These are phyloP conservation scores for Lachancea cidri DNA, from an alignment of 805 yeast genomes.

Conservation along the genomic window DNA sequence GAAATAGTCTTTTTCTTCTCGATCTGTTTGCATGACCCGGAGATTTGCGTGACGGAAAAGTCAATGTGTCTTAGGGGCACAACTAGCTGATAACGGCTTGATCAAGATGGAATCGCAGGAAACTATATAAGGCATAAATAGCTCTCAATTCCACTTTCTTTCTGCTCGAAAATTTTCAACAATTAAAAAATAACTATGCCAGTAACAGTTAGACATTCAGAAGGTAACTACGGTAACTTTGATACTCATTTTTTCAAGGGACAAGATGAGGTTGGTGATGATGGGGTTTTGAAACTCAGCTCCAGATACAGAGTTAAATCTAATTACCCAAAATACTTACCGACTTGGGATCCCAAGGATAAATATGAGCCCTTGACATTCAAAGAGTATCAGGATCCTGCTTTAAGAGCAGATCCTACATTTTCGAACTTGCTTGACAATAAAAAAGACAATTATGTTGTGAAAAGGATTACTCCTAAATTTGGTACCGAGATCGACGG, in stretches of 20 bases:
- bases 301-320: constrained; percentile 18
- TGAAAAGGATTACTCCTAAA: constrained; percentile 54
- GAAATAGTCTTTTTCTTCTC: too few relatives aligned
- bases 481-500: constrained; percentile 63
- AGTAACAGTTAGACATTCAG: neutral
- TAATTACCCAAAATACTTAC: constrained; percentile 28
- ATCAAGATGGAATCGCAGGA: neutral
- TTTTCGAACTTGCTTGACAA: constrained; percentile 16
- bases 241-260: constrained; percentile 21
- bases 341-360: constrained; percentile 25
- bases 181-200: neutral
- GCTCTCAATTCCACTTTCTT: too few relatives aligned
- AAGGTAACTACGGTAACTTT: constrained; percentile 26
- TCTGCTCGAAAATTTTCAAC: too few relatives aligned
- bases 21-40: too few relatives aligned
- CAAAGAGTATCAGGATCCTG: constrained; percentile 19
- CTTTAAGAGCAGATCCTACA: constrained; percentile 17
- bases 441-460: constrained; percentile 8
- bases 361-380: constrained; percentile 16
- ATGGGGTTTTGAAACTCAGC: constrained; percentile 24
- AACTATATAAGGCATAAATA: too few relatives aligned
- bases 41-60: too few relatives aligned
- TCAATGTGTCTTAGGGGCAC: neutral
- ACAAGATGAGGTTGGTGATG: constrained; percentile 27
- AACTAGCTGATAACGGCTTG: too few relatives aligned